phyloP scores from a whole-genome alignment of 2,329 filamentous ascomycete species.

The Hymenoscyphus occultus region DNA sequence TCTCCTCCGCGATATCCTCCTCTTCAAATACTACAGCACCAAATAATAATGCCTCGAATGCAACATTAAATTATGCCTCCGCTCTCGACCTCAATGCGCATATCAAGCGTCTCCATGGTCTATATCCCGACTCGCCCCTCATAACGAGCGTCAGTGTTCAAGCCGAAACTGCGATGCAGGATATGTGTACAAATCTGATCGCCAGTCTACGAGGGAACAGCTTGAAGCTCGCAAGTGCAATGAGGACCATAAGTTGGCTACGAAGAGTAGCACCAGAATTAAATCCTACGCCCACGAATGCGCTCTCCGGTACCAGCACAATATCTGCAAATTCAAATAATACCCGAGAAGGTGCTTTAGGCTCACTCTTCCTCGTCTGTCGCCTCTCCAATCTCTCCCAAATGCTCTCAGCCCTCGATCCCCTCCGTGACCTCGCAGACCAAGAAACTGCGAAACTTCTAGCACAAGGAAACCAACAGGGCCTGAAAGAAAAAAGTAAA shows the following conservation, averaged over 20 bases:
- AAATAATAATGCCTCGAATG: constrained; percentile 31
- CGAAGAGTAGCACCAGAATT: constrained; percentile 82
- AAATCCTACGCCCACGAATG: constrained; percentile 42
- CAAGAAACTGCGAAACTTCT: constrained; percentile 60
- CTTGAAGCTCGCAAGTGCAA: constrained; percentile 83
- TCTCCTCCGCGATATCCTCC: constrained; percentile 72
- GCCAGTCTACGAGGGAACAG: constrained; percentile 70
- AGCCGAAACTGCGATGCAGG: constrained; percentile 82
- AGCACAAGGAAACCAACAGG: neutral
- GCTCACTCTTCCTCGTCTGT: constrained; percentile 83
- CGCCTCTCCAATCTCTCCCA: constrained; percentile 74
- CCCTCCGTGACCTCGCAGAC: constrained; percentile 83
- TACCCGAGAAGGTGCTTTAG: constrained; percentile 64
- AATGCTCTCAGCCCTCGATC: constrained; percentile 80
- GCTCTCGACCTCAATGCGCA: constrained; percentile 92
- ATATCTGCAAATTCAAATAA: constrained; percentile 26
- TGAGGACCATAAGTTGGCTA: constrained; percentile 89
- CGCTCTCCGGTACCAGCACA: constrained; percentile 8
- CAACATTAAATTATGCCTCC: constrained; percentile 74
- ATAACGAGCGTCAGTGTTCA: constrained; percentile 71
- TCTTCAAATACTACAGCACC: constrained; percentile 41
- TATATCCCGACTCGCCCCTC: constrained; percentile 78
- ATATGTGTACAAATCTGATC: constrained; percentile 83
- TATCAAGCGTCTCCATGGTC: constrained; percentile 76
- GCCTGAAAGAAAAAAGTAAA: constrained; percentile 30